Evolutionary conservation across 2,329 filamentous ascomycete genomes (phyloP), one percentile per base, ranked within the genome.

Genomic region (Paecilomyces variotii): DNA sequence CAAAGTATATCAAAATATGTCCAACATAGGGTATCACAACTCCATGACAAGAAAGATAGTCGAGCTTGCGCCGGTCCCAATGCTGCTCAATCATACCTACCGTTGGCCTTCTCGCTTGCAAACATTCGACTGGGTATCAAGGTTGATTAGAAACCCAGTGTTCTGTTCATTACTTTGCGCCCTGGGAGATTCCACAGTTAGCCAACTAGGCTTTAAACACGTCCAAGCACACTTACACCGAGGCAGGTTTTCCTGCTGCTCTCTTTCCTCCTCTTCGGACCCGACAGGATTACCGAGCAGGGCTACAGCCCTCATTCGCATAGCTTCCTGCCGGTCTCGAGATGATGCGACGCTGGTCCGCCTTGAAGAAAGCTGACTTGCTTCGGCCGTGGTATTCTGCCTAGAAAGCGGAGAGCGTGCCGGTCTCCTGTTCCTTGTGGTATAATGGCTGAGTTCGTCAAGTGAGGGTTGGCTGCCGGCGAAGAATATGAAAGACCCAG

Each of bases 221-320:
- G 57, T 54, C 19, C 12, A 54, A 26, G 26, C 25, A 50, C 25
- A 39, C 65, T 56, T 59, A 66, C 64, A 67, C 65, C 58, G 59
- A 45, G 64, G 61, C 30, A 61, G 57, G 27, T 61, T 45, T 26
- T 60, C 61, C 53, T 58, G 55, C 34, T 59, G 58, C 35, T 64
- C 58, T 50, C 60, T 60, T n/a, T 65, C 64, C 30, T 63, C 57
- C 19, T 66, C 63, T 35, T 63, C 65, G 19, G 56, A 30, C 56
- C 59, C 59, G 14, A 52, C 56, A 9, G 28, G 56, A 28, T 56
- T 55, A 9, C 60, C 60, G 32, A 61, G 51, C 56, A 60, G 14
- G 12, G 55, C 51, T 58, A 60, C 57, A 2, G 56, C 60, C 11
- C 60, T 55, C 24, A 50, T 56, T 34, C 59, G 60, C 51, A 61